Percentiles rank a stretch among this genome's conserved stretches.
phyloP scores from a whole-genome alignment of 2,329 filamentous ascomycete genomes.

The Graphiopsis chlorocephala region DNA sequence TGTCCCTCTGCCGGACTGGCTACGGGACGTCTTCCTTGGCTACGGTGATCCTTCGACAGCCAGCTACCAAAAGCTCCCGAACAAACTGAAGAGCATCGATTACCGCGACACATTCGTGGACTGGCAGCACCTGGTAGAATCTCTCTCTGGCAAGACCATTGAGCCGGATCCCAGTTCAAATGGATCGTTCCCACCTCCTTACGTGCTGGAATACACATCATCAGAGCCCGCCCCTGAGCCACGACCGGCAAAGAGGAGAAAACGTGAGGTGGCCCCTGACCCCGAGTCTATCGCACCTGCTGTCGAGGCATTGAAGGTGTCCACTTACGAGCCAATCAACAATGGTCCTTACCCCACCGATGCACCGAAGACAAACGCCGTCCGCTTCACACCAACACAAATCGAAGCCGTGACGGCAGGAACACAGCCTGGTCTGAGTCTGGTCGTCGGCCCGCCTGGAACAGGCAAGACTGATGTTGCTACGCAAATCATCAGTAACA shows the following conservation, averaged over 20 bases:
- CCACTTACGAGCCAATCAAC: slow-evolving; percentile 85
- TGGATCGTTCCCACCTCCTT: slow-evolving; percentile 80
- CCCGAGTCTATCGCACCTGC: slow-evolving; percentile 53
- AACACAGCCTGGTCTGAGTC: slow-evolving; percentile 87
- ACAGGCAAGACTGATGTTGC: slow-evolving; percentile 99
- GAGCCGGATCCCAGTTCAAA: slow-evolving; percentile 71
- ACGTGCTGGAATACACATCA: slow-evolving; percentile 67
- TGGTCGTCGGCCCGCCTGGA: slow-evolving; percentile 91
- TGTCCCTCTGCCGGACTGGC: slow-evolving; percentile 81
- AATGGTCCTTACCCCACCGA: slow-evolving; percentile 87
- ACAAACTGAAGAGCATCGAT: slow-evolving; percentile 74
- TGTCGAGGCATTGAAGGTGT: slow-evolving; percentile 71
- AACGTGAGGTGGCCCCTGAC: slow-evolving; percentile 71
- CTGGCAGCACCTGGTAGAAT: slow-evolving; percentile 91
- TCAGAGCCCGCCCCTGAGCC: slow-evolving; percentile 46
- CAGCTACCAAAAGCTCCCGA: slow-evolving; percentile 77
- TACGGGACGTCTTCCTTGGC: slow-evolving; percentile 96
- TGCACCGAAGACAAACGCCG: slow-evolving; percentile 72
- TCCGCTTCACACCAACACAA: slow-evolving; percentile 89
- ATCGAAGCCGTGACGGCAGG: slow-evolving; percentile 91
- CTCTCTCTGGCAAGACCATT: slow-evolving; percentile 80
- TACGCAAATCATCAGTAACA: slow-evolving; percentile 97
- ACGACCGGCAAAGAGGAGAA: slow-evolving; percentile 76
- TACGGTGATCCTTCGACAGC: slow-evolving; percentile 91
- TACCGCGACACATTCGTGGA: slow-evolving; percentile 93